Base-by-base conservation (phyloP, 306 rosid species). In the Astragalus glycyphyllos region DNA sequence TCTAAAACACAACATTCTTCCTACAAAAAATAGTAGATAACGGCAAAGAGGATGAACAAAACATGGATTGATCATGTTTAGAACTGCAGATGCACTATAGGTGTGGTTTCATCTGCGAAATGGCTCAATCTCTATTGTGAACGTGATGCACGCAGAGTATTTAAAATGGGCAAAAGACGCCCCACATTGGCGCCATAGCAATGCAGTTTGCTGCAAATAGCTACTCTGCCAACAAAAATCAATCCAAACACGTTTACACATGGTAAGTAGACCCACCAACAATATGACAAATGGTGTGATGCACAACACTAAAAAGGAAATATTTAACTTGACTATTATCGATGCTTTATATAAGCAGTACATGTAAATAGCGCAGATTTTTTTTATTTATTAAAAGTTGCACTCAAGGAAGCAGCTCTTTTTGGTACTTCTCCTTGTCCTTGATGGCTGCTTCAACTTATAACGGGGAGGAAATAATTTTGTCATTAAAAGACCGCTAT, bases 241-340 rank as follows among this genome's bases (percentile, higher is more conserved):
- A 1, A 56, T 75, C 42, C 26, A 15, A 45, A 34, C 7, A 31
- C n/a, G 4, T 0, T 8, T 59, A 59, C 20, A 15, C 40, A 29
- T 40, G 32, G 23, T 11, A 14, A 58, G 14, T 53, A 6, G 11
- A 64, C 17, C 35, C 35, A 29, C 55, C 12, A 34, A 31, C 29
- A 35, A 65, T n/a, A 47, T 15, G 31, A 65, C 11, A 13, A 13
- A 34, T 15, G 29, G 13, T 14, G 17, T 2, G 8, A 55, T 58
- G 23, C 68, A 37, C n/a, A 61, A n/a, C 53, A 62, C 61, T 11
- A 16, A 72, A 54, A 15, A 17, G 8, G n/a, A 45, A 68, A 51
- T 29, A 17, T 44, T 35, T 51, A 49, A 17, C 29, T 54, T 54
- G 20, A 60, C 35, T 35, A 29, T 40, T 51, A 44, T 3, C 15